A percentile compares a stretch with the other conserved stretches of the same genome.
phyloP scores from a whole-genome alignment of 768 basidiomycete species.

The Cystobasidium tubakii region DNA sequence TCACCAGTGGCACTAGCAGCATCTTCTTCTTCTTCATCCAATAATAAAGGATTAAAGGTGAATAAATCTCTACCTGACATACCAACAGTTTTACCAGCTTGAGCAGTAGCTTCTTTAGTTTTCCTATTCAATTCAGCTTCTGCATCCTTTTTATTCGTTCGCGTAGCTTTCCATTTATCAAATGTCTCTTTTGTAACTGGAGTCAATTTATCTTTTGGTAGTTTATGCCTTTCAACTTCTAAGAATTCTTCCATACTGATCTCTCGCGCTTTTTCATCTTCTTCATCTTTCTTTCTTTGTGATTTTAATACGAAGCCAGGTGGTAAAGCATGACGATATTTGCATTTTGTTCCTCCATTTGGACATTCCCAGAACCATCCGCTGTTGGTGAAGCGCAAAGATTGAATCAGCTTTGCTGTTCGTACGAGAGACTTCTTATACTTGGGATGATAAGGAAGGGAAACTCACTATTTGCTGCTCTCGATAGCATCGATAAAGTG shows the following conservation, averaged over 20 bases:
- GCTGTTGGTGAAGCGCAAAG: slow-evolving; percentile 47
- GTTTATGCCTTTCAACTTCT: slow-evolving; percentile 96
- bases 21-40: slow-evolving; percentile 57
- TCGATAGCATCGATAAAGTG: slow-evolving; percentile 95
- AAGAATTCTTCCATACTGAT: slow-evolving; percentile 96
- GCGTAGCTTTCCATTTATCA: slow-evolving; percentile 87
- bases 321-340: slow-evolving; percentile 75
- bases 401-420: neutral
- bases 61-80: slow-evolving; percentile 97
- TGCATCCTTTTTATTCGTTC: slow-evolving; percentile 89
- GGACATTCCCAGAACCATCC: slow-evolving; percentile 86
- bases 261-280: slow-evolving; percentile 69
- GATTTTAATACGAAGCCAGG: slow-evolving; percentile 93
- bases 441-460: too few relatives aligned
- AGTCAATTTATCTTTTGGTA: slow-evolving; percentile 73
- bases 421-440: too few relatives aligned
- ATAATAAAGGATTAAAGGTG: slow-evolving; percentile 69
- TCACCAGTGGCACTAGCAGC: slow-evolving; percentile 62
- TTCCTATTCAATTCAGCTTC: slow-evolving; percentile 74
- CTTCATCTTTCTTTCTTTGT: slow-evolving; percentile 83
- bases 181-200: slow-evolving; percentile 89
- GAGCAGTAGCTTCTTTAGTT: slow-evolving; percentile 70
- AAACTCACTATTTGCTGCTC: slow-evolving; percentile 54
- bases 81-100: slow-evolving; percentile 82
- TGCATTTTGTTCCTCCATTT: slow-evolving; percentile 54